phyloP scores from a whole-genome alignment of 2,329 filamentous ascomycete genomes.

The Drechslera avenae region DNA sequence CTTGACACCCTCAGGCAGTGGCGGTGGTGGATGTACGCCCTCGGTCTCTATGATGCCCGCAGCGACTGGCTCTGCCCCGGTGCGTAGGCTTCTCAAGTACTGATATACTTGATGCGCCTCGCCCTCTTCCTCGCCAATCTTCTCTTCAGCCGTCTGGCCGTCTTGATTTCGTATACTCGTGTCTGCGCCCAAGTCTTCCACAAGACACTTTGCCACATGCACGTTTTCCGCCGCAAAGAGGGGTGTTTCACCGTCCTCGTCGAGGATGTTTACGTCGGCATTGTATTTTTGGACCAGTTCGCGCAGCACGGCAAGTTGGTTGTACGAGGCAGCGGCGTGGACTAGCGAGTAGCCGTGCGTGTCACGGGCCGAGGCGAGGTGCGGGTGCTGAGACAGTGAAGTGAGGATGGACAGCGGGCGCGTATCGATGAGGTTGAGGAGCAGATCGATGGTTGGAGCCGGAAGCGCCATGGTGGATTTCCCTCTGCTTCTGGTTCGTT shows the following conservation, averaged over 20 bases:
- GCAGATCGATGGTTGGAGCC: constrained; percentile 51
- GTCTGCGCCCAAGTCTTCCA: constrained; percentile 82
- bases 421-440: constrained; percentile 72
- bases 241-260: constrained; percentile 94
- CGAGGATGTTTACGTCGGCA: constrained; percentile 78
- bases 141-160: constrained; percentile 79
- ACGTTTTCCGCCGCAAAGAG: constrained; percentile 88
- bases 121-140: constrained; percentile 74
- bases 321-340: constrained; percentile 92
- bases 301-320: constrained; percentile 79
- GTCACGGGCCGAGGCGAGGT: constrained; percentile 81
- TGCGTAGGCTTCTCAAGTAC: constrained; percentile 61
- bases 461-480: constrained; percentile 38
- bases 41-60: constrained; percentile 25
- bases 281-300: constrained; percentile 75
- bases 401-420: constrained; percentile 74
- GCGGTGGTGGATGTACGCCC: constrained; percentile 56
- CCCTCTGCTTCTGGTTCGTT: not conserved
- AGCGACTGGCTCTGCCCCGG: constrained; percentile 34
- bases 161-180: constrained; percentile 69
- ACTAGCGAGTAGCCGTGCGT: constrained; percentile 92
- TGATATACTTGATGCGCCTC: constrained; percentile 76
- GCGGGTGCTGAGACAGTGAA: constrained; percentile 73
- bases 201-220: constrained; percentile 75
- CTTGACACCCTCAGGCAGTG: constrained; percentile 75